A percentile compares a stretch with the other conserved stretches of the same genome.
phyloP scores from a whole-genome alignment of 2,329 filamentous ascomycete species.

The Falciphora oryzae region DNA sequence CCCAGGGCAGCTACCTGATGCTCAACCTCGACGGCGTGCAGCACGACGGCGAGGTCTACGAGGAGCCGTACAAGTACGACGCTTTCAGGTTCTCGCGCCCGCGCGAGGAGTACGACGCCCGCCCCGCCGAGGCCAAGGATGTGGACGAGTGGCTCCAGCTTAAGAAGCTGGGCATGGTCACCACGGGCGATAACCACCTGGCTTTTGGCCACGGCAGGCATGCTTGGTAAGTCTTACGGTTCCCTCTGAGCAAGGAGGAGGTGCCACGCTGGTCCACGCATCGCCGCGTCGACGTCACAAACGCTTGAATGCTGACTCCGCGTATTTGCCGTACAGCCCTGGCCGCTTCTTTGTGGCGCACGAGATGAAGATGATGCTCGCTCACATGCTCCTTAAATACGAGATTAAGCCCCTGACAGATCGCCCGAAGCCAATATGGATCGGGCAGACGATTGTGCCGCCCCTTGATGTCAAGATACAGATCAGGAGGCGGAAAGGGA shows the following conservation, averaged over 20 bases:
- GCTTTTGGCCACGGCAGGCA: constrained; percentile 54
- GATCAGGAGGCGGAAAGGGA: constrained; percentile 21
- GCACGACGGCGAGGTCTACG: constrained; percentile 39
- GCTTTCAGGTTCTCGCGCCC: constrained; percentile 42
- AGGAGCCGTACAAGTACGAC: constrained; percentile 37
- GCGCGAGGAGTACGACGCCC: constrained; percentile 32
- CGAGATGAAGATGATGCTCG: constrained; percentile 49
- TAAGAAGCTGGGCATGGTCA: constrained; percentile 45
- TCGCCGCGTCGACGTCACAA: not conserved
- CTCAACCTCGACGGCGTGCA: constrained; percentile 39
- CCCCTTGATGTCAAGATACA: constrained; percentile 27
- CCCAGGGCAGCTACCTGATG: constrained; percentile 36
- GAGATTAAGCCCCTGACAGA: constrained; percentile 38
- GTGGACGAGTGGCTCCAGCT: constrained; percentile 25
- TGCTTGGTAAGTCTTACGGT: constrained; percentile 31
- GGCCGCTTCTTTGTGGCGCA: constrained; percentile 52
- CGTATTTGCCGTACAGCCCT: constrained; percentile 26
- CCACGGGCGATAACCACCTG: constrained; percentile 44
- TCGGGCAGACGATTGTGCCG: constrained; percentile 38
- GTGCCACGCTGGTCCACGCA: not conserved
- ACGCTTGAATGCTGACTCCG: constrained; percentile 9
- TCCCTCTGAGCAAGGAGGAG: not conserved
- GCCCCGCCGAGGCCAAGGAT: constrained; percentile 22
- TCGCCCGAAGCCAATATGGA: constrained; percentile 35
- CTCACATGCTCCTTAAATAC: constrained; percentile 46